Evolutionary conservation across 2,329 filamentous ascomycete species (phyloP).

Genomic region (Arthrobotrys sphaeroides): DNA sequence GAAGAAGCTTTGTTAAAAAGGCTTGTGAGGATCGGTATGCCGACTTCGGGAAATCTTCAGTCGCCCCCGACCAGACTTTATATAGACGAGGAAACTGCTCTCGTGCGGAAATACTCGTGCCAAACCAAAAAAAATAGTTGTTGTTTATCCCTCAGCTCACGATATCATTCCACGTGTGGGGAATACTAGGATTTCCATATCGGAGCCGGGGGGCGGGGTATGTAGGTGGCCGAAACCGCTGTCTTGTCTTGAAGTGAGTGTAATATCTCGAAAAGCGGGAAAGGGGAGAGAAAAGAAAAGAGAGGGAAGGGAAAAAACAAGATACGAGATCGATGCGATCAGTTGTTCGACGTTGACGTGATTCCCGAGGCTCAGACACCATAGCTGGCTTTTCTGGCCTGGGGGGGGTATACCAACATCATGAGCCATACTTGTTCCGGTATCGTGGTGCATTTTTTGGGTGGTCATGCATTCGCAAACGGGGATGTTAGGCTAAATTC

Average conservation of each 20-base stretch:
- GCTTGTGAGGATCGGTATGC: conserved; percentile 9
- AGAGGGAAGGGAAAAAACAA: background rate
- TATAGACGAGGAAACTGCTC: conserved; percentile 20
- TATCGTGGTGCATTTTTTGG: conserved; percentile 5
- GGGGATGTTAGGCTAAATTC: conserved; percentile 11
- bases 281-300: background rate
- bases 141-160: conserved; percentile 14
- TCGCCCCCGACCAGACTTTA: conserved; percentile 1
- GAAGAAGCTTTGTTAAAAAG: too few relatives aligned
- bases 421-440: conserved; percentile 12
- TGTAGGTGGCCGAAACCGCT: conserved; percentile 3
- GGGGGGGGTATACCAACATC: too few relatives aligned
- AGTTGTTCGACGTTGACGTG: conserved; percentile 24
- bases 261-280: conserved; percentile 7
- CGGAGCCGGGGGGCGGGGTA: conserved; percentile 14
- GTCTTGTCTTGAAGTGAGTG: background rate
- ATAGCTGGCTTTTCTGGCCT: background rate
- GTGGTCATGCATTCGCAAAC: conserved; percentile 4
- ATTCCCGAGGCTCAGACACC: conserved; percentile 22
- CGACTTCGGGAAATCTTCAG: conserved; percentile 7
- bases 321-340: conserved; percentile 17
- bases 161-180: conserved; percentile 13
- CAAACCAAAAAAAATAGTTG: background rate
- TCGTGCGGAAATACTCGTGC: background rate
- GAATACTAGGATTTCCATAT: background rate